Percentiles rank a stretch among this genome's conserved stretches.
Evolutionary conservation across 768 basidiomycete species (phyloP).

Genomic region (Phylloporus sp.): DNA sequence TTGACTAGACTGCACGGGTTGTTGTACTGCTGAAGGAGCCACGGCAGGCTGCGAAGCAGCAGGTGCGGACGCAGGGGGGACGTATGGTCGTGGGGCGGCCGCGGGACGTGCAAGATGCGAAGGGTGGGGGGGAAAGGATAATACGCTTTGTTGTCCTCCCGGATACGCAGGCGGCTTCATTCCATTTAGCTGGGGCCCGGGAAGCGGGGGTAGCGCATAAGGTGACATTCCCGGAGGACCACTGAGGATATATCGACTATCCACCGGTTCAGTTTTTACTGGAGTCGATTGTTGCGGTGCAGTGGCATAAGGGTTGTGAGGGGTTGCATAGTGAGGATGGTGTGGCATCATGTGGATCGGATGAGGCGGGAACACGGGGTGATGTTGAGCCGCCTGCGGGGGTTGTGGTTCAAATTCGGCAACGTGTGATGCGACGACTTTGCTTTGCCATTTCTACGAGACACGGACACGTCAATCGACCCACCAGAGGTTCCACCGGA

Average conservation of each 20-base stretch:
- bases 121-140: constrained; percentile 45
- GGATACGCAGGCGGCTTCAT: constrained; percentile 47
- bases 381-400: constrained; percentile 43
- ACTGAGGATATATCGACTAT: constrained; percentile 60
- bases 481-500: constrained; percentile 4
- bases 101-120: constrained; percentile 25
- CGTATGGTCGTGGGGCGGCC: constrained; percentile 21
- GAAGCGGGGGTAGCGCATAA: constrained; percentile 56
- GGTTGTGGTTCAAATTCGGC: constrained; percentile 80
- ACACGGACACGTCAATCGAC: constrained; percentile 6
- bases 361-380: constrained; percentile 55
- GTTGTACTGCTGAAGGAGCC: constrained; percentile 12
- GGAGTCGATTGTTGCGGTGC: constrained; percentile 37
- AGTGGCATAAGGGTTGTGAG: constrained; percentile 48
- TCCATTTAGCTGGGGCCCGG: constrained; percentile 60
- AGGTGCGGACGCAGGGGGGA: constrained; percentile 17
- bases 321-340: constrained; percentile 50
- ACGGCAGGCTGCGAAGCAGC: constrained; percentile 18
- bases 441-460: constrained; percentile 92
- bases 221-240: constrained; percentile 36
- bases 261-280: constrained; percentile 73
- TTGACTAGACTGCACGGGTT: constrained; percentile 18
- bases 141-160: constrained; percentile 54
- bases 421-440: constrained; percentile 89
- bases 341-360: constrained; percentile 55